Base-by-base conservation (phyloP, 2,329 filamentous ascomycete genomes). In the Didymella arachidicola region DNA sequence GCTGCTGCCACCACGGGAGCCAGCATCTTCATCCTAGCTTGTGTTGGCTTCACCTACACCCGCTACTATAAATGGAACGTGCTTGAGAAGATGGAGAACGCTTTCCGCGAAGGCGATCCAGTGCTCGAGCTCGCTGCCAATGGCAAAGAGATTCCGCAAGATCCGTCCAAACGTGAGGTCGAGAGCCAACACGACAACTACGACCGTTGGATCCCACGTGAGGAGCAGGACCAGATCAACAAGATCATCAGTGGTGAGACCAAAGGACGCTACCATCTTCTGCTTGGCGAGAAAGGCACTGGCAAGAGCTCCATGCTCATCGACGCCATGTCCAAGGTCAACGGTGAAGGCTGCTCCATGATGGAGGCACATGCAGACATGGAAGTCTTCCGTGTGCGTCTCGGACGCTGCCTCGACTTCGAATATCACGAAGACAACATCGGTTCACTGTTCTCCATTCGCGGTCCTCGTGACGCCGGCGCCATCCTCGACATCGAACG, bases 401-500 rank as follows among this genome's bases (percentile, higher is more conserved):
- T 99, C 3, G 95, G 95, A 26, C 97, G 97, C 74, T 92, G 93
- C 2, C 83, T 99, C 39, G 93, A 99, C 75, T 99, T 93, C 75
- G 95, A 99, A 74, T 99, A 91, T 70, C 92, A 98, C 73, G 95
- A 98, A 79, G 95, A 99, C 80, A 97, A 96, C 72, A 97, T 99
- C 62, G 95, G 95, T 43, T 92, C 91, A 6, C 90, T 99, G 60
- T 99, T 99, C 77, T 96, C 91, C 59, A 96, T 99, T 71, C 87
- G 91, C 29, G 95, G 95, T 0, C 95, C 95, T 0, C 86, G 95
- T 42, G 95, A 99, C 71, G 93, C 92, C 3, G 96, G 92, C 0
- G 93, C 95, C 4, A 81, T 99, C 32, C 83, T 99, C 1, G 95
- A 99, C 74, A 97, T 99, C 62, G 95, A 99, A 75, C 87, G 95